Evolutionary conservation across 805 yeast genomes (phyloP).

Genomic region (Candida orba): DNA sequence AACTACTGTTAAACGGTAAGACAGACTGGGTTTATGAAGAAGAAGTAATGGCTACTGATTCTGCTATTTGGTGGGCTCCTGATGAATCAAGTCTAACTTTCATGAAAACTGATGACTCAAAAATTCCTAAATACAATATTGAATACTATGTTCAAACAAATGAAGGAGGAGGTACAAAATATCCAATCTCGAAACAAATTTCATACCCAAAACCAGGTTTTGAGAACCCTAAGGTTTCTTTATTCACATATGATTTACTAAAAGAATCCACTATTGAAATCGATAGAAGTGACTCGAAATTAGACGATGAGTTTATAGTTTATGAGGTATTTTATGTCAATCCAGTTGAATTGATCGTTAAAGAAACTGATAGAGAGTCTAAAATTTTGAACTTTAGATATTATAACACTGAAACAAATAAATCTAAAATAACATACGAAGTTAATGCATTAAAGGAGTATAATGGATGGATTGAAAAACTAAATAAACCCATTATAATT

Average conservation of each 20-base stretch:
- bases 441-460: slow-evolving; percentile 37
- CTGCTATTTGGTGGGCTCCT: slow-evolving; percentile 85
- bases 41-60: slow-evolving; percentile 66
- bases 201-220: slow-evolving; percentile 84
- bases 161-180: slow-evolving; percentile 34
- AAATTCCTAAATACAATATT: slow-evolving; percentile 62
- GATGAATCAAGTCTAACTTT: slow-evolving; percentile 57
- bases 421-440: slow-evolving; percentile 35
- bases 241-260: slow-evolving; percentile 36
- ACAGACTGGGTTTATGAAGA: slow-evolving; percentile 96
- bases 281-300: slow-evolving; percentile 14
- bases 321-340: slow-evolving; percentile 69
- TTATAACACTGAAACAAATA: slow-evolving; percentile 28
- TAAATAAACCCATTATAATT: slow-evolving; percentile 48
- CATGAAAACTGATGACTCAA: slow-evolving; percentile 61
- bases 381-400: slow-evolving; percentile 50
- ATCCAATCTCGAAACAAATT: slow-evolving; percentile 52
- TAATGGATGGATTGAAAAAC: slow-evolving; percentile 73
- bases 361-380: slow-evolving; percentile 60
- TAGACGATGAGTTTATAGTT: slow-evolving; percentile 43
- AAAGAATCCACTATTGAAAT: slow-evolving; percentile 27
- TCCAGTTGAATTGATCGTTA: slow-evolving; percentile 38
- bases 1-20: slow-evolving; percentile 65
- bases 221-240: slow-evolving; percentile 60
- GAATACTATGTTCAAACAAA: slow-evolving; percentile 61